Percentiles rank a stretch among this genome's conserved stretches.
Evolutionary conservation across 306 rosid genomes (phyloP).

Genomic region (Cicer arietinum): DNA sequence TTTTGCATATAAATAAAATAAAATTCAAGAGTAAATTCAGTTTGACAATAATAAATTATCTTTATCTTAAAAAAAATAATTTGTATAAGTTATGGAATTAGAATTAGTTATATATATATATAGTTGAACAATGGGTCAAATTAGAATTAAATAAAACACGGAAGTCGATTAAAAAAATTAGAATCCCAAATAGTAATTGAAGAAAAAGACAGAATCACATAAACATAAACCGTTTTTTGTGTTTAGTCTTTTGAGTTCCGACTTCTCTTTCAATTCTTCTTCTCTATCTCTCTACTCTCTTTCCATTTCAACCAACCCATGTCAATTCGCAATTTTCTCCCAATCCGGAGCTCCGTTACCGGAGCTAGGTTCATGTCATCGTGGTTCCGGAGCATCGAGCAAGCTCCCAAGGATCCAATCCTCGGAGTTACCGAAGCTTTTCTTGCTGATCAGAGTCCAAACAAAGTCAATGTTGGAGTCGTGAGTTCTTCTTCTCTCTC

Average conservation of each 20-base stretch:
- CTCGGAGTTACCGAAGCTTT: conserved; percentile 99
- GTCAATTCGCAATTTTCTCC: conserved; percentile 58
- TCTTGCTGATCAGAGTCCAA: conserved; percentile 87
- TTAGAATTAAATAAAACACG: no score
- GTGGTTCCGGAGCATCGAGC: conserved; percentile 82
- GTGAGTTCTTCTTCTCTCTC: conserved; percentile 56
- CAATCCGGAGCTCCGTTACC: conserved; percentile 49
- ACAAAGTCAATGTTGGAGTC: conserved; percentile 93
- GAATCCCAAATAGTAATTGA: no score
- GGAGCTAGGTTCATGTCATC: conserved; percentile 74
- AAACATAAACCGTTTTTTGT: not conserved
- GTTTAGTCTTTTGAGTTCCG: not conserved
- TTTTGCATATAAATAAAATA: no score
- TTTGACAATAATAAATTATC: no score
- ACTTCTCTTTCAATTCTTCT: not conserved
- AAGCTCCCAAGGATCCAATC: conserved; percentile 94
- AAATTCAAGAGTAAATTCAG: no score
- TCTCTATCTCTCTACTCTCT: not conserved
- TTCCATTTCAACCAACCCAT: conserved; percentile 45
- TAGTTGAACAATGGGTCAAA: no score
- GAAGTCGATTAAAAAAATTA: no score
- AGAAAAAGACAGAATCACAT: not conserved
- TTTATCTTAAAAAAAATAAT: no score
- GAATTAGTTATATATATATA: no score
- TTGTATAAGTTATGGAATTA: no score